Evolutionary conservation across 768 basidiomycete genomes (phyloP).

Genomic region (Strobilomyces dryophilus): DNA sequence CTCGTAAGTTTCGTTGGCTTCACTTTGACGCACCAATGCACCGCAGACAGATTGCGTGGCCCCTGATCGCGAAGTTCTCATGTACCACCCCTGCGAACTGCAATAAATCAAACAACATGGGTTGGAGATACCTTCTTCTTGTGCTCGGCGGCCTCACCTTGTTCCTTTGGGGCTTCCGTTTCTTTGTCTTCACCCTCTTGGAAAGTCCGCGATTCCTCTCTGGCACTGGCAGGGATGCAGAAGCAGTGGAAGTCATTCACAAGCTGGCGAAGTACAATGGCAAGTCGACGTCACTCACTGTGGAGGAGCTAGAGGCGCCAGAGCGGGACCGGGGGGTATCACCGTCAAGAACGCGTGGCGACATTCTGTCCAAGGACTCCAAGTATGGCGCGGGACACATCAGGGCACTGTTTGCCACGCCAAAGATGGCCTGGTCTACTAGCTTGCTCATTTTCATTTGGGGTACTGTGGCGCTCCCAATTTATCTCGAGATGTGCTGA

Average conservation of each 20-base stretch:
- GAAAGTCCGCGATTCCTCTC: constrained; percentile 59
- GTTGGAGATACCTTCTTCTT: constrained; percentile 59
- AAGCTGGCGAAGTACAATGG: constrained; percentile 50
- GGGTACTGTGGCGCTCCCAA: constrained; percentile 32
- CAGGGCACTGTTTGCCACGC: constrained; percentile 58
- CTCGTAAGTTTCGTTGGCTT: constrained; percentile 30
- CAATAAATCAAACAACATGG: constrained; percentile 49
- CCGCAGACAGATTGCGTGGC: constrained; percentile 49
- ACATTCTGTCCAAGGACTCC: constrained; percentile 39
- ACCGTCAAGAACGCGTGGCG: constrained; percentile 13
- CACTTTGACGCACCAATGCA: background rate
- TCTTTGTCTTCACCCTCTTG: constrained; percentile 48
- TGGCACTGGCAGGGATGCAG: constrained; percentile 48
- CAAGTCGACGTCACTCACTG: constrained; percentile 35
- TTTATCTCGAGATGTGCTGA: background rate
- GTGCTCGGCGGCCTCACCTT: constrained; percentile 50
- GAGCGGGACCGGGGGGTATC: constrained; percentile 16
- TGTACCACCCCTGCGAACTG: constrained; percentile 38
- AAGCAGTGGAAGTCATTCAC: constrained; percentile 47
- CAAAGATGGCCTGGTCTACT: constrained; percentile 63
- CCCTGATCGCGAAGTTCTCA: constrained; percentile 52
- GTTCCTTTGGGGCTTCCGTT: constrained; percentile 47
- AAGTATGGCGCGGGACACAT: constrained; percentile 42
- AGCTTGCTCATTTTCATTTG: constrained; percentile 47
- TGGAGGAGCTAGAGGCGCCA: constrained; percentile 41